Percentiles rank a stretch among this genome's conserved stretches.
Evolutionary conservation across 192 early-diverging fungal genomes (phyloP).

Genomic region (Podila minutissima): DNA sequence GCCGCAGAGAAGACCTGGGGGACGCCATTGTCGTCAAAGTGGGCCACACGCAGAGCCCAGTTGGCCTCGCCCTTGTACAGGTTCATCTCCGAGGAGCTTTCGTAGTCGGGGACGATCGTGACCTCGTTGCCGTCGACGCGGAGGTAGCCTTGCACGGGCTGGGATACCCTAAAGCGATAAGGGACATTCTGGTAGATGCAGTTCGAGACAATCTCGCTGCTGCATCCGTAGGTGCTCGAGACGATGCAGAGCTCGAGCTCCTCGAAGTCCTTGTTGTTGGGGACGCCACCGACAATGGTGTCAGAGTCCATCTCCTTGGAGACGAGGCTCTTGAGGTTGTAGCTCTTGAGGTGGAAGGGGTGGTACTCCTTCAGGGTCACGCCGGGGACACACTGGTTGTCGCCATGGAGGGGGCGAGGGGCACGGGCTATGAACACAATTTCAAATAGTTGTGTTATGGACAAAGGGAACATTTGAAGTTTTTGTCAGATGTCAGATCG

Average conservation of each 20-base stretch:
- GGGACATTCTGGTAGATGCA: not conserved
- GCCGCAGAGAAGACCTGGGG: not conserved
- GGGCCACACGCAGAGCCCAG: slow-evolving; percentile 15
- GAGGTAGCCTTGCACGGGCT: not conserved
- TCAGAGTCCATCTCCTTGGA: not conserved
- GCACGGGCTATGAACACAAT: too few species aligned
- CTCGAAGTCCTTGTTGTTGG: not conserved
- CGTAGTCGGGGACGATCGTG: not conserved
- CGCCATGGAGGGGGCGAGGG: too few species aligned
- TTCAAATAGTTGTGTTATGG: not conserved
- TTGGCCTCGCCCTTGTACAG: slow-evolving; percentile 7
- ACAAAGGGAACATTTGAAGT: not conserved
- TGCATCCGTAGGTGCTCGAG: not conserved
- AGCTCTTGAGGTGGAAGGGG: not conserved
- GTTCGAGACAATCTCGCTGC: not conserved
- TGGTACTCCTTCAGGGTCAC: not conserved
- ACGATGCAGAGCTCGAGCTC: not conserved
- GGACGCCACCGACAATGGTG: not conserved
- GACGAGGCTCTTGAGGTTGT: not conserved
- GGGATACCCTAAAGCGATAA: not conserved
- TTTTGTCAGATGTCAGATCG: too few species aligned
- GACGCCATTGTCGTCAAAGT: not conserved
- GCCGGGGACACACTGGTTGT: not conserved
- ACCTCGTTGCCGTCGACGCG: not conserved
- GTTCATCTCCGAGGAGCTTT: not conserved